Percentiles rank a stretch among this genome's conserved stretches.
Conservation (phyloP, 139 green algal genomes). For the Dunaliella sp. region DNA sequence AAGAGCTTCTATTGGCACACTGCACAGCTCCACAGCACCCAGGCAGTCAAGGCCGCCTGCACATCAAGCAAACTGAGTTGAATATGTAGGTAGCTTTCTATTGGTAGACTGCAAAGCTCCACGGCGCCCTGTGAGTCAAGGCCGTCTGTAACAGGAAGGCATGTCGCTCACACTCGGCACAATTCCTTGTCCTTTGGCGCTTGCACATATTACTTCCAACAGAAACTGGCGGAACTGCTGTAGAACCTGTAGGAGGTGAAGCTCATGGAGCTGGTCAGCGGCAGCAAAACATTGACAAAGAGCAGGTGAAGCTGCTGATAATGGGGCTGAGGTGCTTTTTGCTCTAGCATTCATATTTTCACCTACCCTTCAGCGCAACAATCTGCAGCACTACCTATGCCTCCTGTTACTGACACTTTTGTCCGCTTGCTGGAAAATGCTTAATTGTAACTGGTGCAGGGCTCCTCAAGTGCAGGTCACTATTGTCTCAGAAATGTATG, state of each 20-base stretch:
- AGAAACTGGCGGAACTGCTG: too few species aligned
- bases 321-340: neutral
- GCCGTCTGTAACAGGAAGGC: too few species aligned
- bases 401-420: neutral
- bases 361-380: neutral
- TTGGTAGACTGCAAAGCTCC: constrained; percentile 81
- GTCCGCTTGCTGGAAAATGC: neutral
- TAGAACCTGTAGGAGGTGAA: too few species aligned
- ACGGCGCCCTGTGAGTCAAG: constrained; percentile 79
- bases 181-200: too few species aligned
- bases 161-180: too few species aligned
- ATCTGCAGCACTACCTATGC: neutral
- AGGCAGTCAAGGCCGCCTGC: constrained; percentile 79
- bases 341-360: neutral
- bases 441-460: neutral
- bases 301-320: neutral
- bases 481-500: neutral
- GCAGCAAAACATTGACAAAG: neutral
- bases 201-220: too few species aligned
- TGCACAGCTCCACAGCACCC: constrained; percentile 80
- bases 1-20: constrained; percentile 40
- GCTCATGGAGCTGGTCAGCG: neutral
- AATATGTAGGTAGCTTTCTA: too few species aligned
- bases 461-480: neutral
- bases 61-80: too few species aligned